Conservation (phyloP, 371 early-diverging fungal species). For the Syncephalis plumigaleata region DNA sequence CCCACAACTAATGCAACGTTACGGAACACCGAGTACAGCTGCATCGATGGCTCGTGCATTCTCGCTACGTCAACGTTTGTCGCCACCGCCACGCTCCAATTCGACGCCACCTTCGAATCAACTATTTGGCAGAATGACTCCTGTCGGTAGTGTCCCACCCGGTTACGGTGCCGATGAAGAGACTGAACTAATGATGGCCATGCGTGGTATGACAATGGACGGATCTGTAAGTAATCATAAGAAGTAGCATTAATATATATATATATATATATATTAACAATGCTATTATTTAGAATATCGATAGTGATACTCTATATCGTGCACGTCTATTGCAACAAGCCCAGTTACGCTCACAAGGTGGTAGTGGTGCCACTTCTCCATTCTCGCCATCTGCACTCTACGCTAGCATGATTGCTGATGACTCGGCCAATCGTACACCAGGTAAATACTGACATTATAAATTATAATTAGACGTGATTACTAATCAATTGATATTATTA, state of each 20-base stretch:
- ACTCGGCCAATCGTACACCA: too few species aligned
- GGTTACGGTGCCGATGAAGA: not conserved
- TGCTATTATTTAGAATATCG: too few species aligned
- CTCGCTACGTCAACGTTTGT: constrained; percentile 7
- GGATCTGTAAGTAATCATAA: constrained; percentile 1
- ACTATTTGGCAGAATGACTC: not conserved
- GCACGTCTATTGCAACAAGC: constrained; percentile 9
- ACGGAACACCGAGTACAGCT: not conserved
- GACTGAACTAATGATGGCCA: constrained; percentile 12
- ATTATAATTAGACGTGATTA: too few species aligned
- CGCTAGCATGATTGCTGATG: too few species aligned
- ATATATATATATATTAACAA: too few species aligned
- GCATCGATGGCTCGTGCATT: constrained; percentile 5
- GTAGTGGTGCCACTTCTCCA: not conserved
- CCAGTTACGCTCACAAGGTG: not conserved
- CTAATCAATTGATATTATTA: too few species aligned
- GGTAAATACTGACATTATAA: too few species aligned
- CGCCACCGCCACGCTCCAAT: constrained; percentile 20
- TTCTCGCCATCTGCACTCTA: too few species aligned
- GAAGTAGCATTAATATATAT: too few species aligned
- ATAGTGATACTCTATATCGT: constrained; percentile 5
- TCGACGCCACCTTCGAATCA: constrained; percentile 24
- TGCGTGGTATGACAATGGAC: constrained; percentile 16
- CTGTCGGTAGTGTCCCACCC: too few species aligned
- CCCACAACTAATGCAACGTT: too few species aligned